Evolutionary conservation across 2,329 filamentous ascomycete genomes (phyloP).

Genomic region (Boeremia lycopersici): DNA sequence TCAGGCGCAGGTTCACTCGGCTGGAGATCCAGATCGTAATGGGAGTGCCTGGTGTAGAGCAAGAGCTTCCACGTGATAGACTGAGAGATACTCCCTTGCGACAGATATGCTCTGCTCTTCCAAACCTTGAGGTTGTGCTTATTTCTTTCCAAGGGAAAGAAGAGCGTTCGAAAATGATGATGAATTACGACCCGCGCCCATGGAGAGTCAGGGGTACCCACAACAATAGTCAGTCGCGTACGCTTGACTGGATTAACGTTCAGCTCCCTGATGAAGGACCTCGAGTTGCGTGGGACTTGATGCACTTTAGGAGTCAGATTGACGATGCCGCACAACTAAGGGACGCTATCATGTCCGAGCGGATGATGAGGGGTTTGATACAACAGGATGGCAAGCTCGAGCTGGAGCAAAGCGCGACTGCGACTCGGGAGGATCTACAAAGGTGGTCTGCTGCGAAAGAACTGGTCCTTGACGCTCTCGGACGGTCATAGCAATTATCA

Average conservation of each 20-base stretch:
- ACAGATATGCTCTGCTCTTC: conserved; percentile 15
- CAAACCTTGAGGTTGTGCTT: conserved; percentile 10
- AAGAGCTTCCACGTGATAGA: neutral
- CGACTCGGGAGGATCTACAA: neutral
- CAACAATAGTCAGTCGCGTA: neutral
- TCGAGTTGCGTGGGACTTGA: conserved; percentile 5
- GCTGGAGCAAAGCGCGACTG: conserved; percentile 1
- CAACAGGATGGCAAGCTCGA: neutral
- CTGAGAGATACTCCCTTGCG: conserved; percentile 1
- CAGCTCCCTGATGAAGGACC: neutral
- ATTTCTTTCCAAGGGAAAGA: conserved; percentile 9
- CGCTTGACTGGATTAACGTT: conserved; percentile 3
- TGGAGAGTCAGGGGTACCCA: no score
- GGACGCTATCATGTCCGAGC: neutral
- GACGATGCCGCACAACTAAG: neutral
- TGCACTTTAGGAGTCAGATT: neutral
- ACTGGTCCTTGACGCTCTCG: neutral
- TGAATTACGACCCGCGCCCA: neutral
- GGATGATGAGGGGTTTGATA: neutral
- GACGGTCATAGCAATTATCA: neutral
- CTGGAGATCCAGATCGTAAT: conserved; percentile 21
- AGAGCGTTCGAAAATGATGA: neutral
- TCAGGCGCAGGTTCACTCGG: conserved; percentile 16
- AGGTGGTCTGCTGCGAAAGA: neutral
- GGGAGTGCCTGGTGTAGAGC: neutral